Percentiles rank a stretch among this genome's conserved stretches.
Evolutionary conservation across 2,329 filamentous ascomycete species (phyloP).

Genomic region (Bipolaris bicolor): DNA sequence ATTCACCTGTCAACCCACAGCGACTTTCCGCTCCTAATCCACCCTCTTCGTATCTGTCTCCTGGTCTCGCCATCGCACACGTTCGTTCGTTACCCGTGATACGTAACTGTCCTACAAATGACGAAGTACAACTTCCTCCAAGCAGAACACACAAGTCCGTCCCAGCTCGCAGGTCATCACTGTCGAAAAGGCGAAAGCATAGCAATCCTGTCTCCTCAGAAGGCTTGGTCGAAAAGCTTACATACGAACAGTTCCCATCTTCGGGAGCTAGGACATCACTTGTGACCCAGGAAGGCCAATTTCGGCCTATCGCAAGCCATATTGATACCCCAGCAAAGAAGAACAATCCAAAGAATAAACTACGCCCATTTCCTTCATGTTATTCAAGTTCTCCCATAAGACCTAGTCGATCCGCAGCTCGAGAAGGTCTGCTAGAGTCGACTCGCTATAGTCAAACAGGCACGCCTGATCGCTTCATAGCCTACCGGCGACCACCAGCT

Average conservation of each 20-base stretch:
- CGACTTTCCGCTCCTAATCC: background rate
- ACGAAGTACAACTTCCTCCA: background rate
- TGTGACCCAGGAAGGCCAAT: background rate
- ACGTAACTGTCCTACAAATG: background rate
- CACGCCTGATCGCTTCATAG: slow-evolving; percentile 66
- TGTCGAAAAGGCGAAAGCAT: background rate
- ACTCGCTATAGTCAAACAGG: slow-evolving; percentile 29
- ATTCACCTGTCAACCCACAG: slow-evolving; percentile 19
- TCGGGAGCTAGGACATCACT: background rate
- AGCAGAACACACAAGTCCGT: background rate
- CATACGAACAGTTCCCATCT: slow-evolving; percentile 6
- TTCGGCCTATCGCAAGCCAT: background rate
- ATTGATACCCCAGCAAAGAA: background rate
- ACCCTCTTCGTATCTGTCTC: slow-evolving; percentile 2
- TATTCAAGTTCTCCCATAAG: slow-evolving; percentile 40
- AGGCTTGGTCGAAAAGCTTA: slow-evolving; percentile 5
- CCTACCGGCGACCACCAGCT: slow-evolving; percentile 52
- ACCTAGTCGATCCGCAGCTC: slow-evolving; percentile 39
- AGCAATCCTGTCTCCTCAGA: slow-evolving; percentile 17
- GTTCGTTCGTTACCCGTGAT: slow-evolving; percentile 15
- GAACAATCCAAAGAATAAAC: slow-evolving; percentile 1
- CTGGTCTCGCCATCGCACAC: slow-evolving; percentile 13
- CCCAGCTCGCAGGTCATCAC: background rate
- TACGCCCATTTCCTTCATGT: slow-evolving; percentile 29
- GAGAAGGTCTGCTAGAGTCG: slow-evolving; percentile 30